Evolutionary conservation across 2,329 filamentous ascomycete genomes (phyloP).

Genomic region (Clonostachys chloroleuca): DNA sequence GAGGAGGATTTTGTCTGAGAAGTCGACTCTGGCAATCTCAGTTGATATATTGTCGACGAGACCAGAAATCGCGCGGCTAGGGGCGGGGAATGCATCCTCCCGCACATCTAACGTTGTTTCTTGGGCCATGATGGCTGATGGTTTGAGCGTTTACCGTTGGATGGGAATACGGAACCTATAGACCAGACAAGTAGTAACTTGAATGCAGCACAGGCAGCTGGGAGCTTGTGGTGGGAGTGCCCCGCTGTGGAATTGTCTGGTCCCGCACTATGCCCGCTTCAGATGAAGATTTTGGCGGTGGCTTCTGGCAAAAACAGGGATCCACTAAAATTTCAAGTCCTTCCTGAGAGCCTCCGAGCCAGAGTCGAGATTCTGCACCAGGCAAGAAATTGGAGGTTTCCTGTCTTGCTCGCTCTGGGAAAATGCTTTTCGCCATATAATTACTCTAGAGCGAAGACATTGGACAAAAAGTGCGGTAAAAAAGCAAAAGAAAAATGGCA

Average conservation of each 20-base stretch:
- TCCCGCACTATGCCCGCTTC: constrained; percentile 27
- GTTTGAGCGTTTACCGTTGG: too few relatives aligned
- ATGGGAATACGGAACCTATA: too few relatives aligned
- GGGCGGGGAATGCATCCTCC: constrained; percentile 63
- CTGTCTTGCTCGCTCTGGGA: not conserved
- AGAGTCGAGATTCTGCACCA: too few relatives aligned
- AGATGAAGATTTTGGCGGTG: constrained; percentile 26
- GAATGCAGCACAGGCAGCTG: too few relatives aligned
- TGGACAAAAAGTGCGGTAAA: not conserved
- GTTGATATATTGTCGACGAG: constrained; percentile 66
- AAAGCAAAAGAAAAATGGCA: constrained; percentile 31
- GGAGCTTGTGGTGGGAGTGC: too few relatives aligned
- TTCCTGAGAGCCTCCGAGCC: too few relatives aligned
- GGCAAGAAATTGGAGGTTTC: too few relatives aligned
- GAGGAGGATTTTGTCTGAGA: constrained; percentile 86
- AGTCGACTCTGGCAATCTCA: constrained; percentile 67
- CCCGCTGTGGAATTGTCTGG: too few relatives aligned
- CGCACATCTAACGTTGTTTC: constrained; percentile 3
- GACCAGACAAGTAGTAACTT: too few relatives aligned
- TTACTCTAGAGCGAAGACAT: not conserved
- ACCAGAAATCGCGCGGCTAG: constrained; percentile 54
- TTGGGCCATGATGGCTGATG: too few relatives aligned
- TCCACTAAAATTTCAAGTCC: constrained; percentile 24
- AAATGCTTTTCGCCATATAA: not conserved
- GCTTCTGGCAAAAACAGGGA: constrained; percentile 23